Base-by-base conservation (phyloP, 768 basidiomycete species). In the Pholiota molesta region DNA sequence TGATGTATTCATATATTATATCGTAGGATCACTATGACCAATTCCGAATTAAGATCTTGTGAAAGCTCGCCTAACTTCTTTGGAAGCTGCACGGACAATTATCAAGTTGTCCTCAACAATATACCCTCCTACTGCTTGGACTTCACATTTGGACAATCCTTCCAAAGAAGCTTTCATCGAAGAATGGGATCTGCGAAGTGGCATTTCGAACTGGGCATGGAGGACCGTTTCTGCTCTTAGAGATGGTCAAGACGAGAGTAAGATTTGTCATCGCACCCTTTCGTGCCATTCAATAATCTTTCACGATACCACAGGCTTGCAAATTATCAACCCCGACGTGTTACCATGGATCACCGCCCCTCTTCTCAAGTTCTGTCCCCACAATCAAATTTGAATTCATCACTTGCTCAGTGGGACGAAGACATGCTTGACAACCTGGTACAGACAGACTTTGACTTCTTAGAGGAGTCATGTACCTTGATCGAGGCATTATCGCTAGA, bases 401-500 rank as follows among this genome's bases (percentile, higher is more conserved):
- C 78, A 5, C 68, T 78, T 16, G 81, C 83, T 57, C 74, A 77
- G 3, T 66, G 72, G 40, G 77, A 76, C 16, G 76, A 78, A 39
- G 72, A 68, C n/a, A 73, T 82, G 61, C 76, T 81, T 52, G 77
- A 75, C 45, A 72, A 71, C 31, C 81, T 90, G 13, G 73, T 88
- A 45, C 80, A 85, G 59, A 77, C 86, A 2, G 93, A 95, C 73
- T 85, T 90, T 53, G 89, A 91, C 39, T 77, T 83, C 16, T 77
- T 95, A 33, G 88, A 91, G 66, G 89, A 94, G 69, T 82, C 85
- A 0, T 92, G 88, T 74, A 90, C 84, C 55, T 78, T 89, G 40
- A 80, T 95, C 29, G 93, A 95, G 70, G 88, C 91, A 39, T 83
- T 93, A 31, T 81, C 88, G 16, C 79, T 94, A 14, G 93, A 95